A percentile compares a stretch with the other conserved stretches of the same genome.
phyloP scores from a whole-genome alignment of 148 eudicot species.

The Rhododendron ovatum region DNA sequence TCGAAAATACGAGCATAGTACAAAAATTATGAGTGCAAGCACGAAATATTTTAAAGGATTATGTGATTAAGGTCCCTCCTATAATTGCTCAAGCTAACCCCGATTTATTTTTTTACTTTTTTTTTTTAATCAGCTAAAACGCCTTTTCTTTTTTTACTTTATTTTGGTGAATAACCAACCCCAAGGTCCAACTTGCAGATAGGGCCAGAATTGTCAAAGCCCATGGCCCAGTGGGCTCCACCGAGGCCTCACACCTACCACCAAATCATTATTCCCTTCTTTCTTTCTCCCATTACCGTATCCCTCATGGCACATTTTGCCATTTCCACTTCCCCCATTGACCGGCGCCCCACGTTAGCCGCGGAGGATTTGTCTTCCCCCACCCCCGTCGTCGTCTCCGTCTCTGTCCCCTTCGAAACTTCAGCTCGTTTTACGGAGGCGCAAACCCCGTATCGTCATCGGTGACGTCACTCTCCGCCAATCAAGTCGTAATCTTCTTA shows the following conservation, averaged over 20 bases:
- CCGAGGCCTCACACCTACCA: neutral
- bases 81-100: too few relatives aligned
- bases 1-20: too few relatives aligned
- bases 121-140: too few relatives aligned
- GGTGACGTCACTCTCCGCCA: neutral
- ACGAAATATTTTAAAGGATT: too few relatives aligned
- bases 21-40: too few relatives aligned
- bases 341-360: slow-evolving; percentile 18
- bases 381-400: neutral
- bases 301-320: neutral
- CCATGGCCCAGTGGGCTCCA: neutral
- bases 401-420: neutral
- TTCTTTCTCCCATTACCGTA: neutral
- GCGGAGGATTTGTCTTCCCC: neutral
- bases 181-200: too few relatives aligned
- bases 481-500: slow-evolving; percentile 6
- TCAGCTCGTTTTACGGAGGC: neutral
- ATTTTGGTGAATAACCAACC: too few relatives aligned
- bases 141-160: too few relatives aligned
- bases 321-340: slow-evolving; percentile 17
- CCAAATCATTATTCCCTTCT: neutral
- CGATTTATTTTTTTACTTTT: too few relatives aligned
- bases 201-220: neutral
- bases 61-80: too few relatives aligned
- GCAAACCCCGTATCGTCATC: neutral